Conservation (phyloP, 768 basidiomycete genomes). For the Mycena epipterygia region DNA sequence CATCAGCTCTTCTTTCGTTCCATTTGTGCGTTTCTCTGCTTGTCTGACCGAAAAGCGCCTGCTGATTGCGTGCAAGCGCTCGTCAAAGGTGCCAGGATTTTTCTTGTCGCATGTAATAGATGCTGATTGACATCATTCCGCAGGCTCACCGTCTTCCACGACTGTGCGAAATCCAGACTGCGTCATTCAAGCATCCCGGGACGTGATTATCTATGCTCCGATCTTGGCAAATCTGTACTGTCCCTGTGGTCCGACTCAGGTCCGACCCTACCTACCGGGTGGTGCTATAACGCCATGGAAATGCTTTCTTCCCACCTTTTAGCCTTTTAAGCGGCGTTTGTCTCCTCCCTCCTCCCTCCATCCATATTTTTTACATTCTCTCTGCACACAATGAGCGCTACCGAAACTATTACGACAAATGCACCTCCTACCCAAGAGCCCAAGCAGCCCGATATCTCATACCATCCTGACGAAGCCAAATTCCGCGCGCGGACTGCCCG, state of each 20-base stretch:
- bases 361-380: background rate
- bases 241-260: background rate
- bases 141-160: slow-evolving; percentile 19
- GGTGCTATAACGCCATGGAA: background rate
- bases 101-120: background rate
- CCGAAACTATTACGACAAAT: slow-evolving; percentile 22
- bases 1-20: background rate
- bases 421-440: slow-evolving; percentile 48
- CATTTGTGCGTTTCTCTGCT: background rate
- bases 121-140: background rate
- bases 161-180: slow-evolving; percentile 18
- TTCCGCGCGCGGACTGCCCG: slow-evolving; percentile 53
- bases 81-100: background rate
- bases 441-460: slow-evolving; percentile 56
- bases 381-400: slow-evolving; percentile 24
- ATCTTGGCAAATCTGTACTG: slow-evolving; percentile 10
- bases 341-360: background rate
- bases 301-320: slow-evolving; percentile 23
- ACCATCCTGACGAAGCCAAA: slow-evolving; percentile 57
- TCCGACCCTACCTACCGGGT: background rate
- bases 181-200: background rate
- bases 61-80: background rate
- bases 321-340: background rate
- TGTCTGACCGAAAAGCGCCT: background rate
- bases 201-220: background rate